These are phyloP conservation scores for Gliomastix tumulicola DNA, from an alignment of 2,329 filamentous ascomycete species.

Conservation along the genomic window DNA sequence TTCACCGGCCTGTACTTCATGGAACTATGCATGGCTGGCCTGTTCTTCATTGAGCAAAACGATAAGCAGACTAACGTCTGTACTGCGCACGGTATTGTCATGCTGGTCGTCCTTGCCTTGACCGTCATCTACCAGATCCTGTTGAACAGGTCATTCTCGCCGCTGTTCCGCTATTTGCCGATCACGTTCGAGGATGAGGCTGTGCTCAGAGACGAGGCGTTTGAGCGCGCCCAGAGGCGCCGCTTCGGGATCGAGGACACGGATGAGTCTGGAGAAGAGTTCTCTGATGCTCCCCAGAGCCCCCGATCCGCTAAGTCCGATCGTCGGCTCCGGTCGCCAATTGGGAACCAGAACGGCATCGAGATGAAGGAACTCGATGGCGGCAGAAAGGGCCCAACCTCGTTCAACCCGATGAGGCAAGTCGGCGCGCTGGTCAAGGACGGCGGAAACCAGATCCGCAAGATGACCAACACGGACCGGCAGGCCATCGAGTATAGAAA, in stretches of 20 bases:
- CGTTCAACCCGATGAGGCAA: slow-evolving; percentile 37
- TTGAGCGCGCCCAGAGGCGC: slow-evolving; percentile 68
- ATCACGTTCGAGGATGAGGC: slow-evolving; percentile 96
- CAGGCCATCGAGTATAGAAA: slow-evolving; percentile 40
- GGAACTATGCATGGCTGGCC: slow-evolving; percentile 80
- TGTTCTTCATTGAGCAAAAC: slow-evolving; percentile 75
- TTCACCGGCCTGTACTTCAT: slow-evolving; percentile 94
- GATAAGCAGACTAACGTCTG: slow-evolving; percentile 48
- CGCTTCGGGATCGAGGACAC: slow-evolving; percentile 57
- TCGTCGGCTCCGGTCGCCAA: background rate
- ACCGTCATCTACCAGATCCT: slow-evolving; percentile 74
- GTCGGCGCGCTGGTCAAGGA: slow-evolving; percentile 38
- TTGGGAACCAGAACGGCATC: slow-evolving; percentile 21
- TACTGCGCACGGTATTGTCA: slow-evolving; percentile 71
- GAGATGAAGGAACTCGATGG: slow-evolving; percentile 30
- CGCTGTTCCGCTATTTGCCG: slow-evolving; percentile 81
- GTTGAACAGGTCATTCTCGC: slow-evolving; percentile 76
- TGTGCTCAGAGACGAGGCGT: slow-evolving; percentile 81
- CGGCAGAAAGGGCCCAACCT: slow-evolving; percentile 7
- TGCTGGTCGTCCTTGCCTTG: slow-evolving; percentile 67
- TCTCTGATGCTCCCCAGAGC: background rate
- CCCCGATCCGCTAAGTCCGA: background rate
- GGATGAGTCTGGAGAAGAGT: slow-evolving; percentile 16
- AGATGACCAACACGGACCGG: slow-evolving; percentile 25
- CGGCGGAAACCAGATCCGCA: slow-evolving; percentile 37